phyloP scores from a whole-genome alignment of 2,329 filamentous ascomycete species.

The Penicillium janthinellum region DNA sequence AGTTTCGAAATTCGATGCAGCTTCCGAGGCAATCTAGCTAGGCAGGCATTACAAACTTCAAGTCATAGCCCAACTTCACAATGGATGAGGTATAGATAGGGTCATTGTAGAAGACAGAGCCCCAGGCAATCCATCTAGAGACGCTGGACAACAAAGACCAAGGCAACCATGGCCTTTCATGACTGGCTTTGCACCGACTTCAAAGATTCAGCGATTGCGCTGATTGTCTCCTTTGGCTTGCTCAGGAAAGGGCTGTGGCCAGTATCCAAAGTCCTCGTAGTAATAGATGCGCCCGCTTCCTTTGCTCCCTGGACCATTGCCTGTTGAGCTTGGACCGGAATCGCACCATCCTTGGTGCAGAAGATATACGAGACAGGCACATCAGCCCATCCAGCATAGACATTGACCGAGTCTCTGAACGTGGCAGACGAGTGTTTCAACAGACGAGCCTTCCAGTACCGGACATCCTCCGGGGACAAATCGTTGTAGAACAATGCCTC shows the following conservation, averaged over 20 bases:
- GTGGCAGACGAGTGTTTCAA: conserved; percentile 8
- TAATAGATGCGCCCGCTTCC: conserved; percentile 9
- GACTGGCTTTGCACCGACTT: neutral
- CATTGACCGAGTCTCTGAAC: conserved; percentile 1
- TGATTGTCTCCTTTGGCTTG: neutral
- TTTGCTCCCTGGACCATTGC: conserved; percentile 8
- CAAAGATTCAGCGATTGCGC: neutral
- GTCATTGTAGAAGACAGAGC: neutral
- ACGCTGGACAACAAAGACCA: neutral
- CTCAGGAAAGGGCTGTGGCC: conserved; percentile 10
- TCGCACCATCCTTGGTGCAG: conserved; percentile 3
- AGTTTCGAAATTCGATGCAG: neutral
- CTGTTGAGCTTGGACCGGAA: conserved; percentile 7
- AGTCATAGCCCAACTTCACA: neutral
- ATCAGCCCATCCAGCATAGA: conserved; percentile 12
- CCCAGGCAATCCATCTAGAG: neutral
- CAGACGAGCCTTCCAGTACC: neutral
- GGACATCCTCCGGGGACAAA: conserved; percentile 1
- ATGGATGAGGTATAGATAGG: neutral
- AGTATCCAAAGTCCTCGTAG: conserved; percentile 1
- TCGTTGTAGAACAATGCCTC: conserved; percentile 10
- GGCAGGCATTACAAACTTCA: too few relatives aligned
- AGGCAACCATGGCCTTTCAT: neutral
- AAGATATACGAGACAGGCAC: conserved; percentile 10
- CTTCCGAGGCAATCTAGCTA: neutral